Base-by-base conservation (phyloP, 176 grass and related monocot genomes). In the Carex parvula region DNA sequence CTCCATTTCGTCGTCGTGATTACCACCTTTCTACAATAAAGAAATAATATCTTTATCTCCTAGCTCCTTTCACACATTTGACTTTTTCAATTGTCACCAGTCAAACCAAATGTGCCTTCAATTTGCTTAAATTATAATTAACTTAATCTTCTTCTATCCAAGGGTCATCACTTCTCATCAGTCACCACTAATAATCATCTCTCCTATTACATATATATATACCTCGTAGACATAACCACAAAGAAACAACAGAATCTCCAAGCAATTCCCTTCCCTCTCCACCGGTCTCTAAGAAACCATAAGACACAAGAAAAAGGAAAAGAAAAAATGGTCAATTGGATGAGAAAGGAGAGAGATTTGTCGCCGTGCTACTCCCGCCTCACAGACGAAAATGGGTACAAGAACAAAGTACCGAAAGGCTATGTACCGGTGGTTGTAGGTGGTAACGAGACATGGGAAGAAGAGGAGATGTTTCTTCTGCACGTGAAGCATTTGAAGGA, bases 401-500 rank as follows among this genome's bases (percentile, higher is more conserved):
- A 13, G 18, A 67, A 79, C 1, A 52, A 10, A 70, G 30, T 71
- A 1, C 52, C 52, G 12, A 81, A 79, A 63, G 85, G 90, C 2
- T 86, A 87, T 7, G 76, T 89, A 12, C 85, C 82, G 7, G 29
- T 85, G 78, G 53, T 89, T 0, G 82, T 85, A 17, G 62, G 85
- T 0, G 26, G 17, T 18, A 44, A 18, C 6, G 61, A 42, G 8
- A n/a, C 39, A 12, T 81, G 72, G 8, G 67, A 39, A 2, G 20
- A 74, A 0, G 70, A 56, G 41, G 76, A 84, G 70, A 84, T 75
- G 6, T 66, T 89, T 59, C 35, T 82, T 62, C 81, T 89, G 67
- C 71, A 58, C 33, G 11, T 83, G 44, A 84, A 70, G 66, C 46
- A 63, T 35, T 64, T 89, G n/a, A 32, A 52, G 55, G 75, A 89